Evolutionary conservation across 257 asterid genomes (phyloP).

Genomic region (Jasminum sambac): DNA sequence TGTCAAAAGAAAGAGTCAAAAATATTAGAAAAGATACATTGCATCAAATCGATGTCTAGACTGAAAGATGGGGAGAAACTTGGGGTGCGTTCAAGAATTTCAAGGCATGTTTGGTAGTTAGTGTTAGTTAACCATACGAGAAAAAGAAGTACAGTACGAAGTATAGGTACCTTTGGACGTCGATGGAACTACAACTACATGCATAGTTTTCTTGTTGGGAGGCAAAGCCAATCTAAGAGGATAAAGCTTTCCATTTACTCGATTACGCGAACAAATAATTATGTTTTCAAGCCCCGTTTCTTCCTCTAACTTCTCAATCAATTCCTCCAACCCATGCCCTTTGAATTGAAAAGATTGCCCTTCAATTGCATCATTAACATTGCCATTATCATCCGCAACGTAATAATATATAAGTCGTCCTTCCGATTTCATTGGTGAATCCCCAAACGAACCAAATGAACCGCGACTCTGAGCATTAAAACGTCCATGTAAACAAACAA

Average conservation of each 20-base stretch:
- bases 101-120: neutral
- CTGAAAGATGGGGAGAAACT: neutral
- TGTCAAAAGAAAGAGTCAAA: slow-evolving; percentile 18
- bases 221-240: slow-evolving; percentile 86
- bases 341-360: slow-evolving; percentile 61
- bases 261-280: slow-evolving; percentile 55
- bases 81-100: neutral
- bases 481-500: neutral
- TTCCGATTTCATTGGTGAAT: slow-evolving; percentile 42
- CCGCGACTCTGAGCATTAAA: neutral
- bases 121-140: neutral
- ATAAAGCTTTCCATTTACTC: slow-evolving; percentile 61
- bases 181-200: slow-evolving; percentile 74
- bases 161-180: slow-evolving; percentile 57
- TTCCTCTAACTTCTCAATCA: slow-evolving; percentile 53
- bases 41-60: neutral
- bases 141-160: neutral
- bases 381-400: slow-evolving; percentile 64
- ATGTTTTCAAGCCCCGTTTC: slow-evolving; percentile 62
- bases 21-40: neutral
- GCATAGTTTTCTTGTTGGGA: slow-evolving; percentile 84
- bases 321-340: slow-evolving; percentile 69
- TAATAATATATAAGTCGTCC: slow-evolving; percentile 67
- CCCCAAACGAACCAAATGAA: slow-evolving; percentile 23
- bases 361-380: slow-evolving; percentile 40